Evolutionary conservation across 2,329 filamentous ascomycete genomes (phyloP), one percentile per base, ranked within the genome.

Genomic region (Lomentospora prolificans): DNA sequence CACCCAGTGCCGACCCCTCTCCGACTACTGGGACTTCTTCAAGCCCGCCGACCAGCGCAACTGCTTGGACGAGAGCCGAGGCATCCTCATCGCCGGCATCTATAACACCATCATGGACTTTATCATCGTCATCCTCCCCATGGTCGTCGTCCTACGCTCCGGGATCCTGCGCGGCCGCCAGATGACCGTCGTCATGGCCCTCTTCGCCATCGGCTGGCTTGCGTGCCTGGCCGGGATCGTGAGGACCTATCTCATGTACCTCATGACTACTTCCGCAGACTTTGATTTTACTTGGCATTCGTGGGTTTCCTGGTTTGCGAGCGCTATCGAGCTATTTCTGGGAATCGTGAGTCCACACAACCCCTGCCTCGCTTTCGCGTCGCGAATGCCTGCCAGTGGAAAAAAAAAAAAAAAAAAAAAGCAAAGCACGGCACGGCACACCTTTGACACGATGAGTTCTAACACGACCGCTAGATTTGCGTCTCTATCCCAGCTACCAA

Each of bases 101-200:
- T 73, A 82, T 59, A 84, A 84, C 65, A 82, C 82, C 50, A 62
- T 77, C 46, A 82, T 80, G 5, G 80, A 85, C 64, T 73, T 85
- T 46, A 63, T 77, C 9, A 73, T 78, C n/a, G 76, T 78, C 33
- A 62, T 75, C 0, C 66, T 82, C 3, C 79, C 78, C 1, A 72
- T 81, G 50, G 69, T 69, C 22, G 74, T 72, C 3, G 69, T 79
- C 7, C 66, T 72, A 60, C 65, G 67, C 14, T 65, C 67, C 12
- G 64, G 78, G 1, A 70, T 75, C 52, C 66, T 81, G 36, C 74
- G 76, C 1, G 59, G 61, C 9, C 73, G 70, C 48, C 77, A 81
- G 57, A 73, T 72, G 33, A 57, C 72, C 14, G 70, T 73, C 2
- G 65, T 82, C 4, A 67, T 70, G 1, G 61, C 72, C 4, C 72